phyloP scores from a whole-genome alignment of 2,329 filamentous ascomycete genomes.

The Lachnellula suecica region DNA sequence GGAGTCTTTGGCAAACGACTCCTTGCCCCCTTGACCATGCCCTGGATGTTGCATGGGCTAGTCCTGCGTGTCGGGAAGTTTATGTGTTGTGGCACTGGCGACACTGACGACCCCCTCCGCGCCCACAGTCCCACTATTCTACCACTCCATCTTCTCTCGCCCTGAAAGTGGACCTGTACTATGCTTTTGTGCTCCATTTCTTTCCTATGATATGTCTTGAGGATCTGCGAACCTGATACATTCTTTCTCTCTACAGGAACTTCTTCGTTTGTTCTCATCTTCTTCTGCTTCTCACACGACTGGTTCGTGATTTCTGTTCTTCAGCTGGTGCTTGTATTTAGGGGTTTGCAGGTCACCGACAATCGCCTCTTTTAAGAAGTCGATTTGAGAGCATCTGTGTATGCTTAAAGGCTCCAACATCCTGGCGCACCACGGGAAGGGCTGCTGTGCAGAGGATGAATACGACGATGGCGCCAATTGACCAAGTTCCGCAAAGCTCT shows the following conservation, averaged over 20 bases:
- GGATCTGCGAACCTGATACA: slow-evolving; percentile 13
- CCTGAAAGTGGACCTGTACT: not conserved
- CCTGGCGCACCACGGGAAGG: slow-evolving; percentile 23
- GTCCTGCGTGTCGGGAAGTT: slow-evolving; percentile 1
- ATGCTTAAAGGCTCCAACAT: slow-evolving; percentile 22
- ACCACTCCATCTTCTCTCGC: not conserved
- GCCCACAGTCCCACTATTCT: not conserved
- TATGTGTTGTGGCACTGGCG: not conserved
- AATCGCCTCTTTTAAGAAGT: not conserved
- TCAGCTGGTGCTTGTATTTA: slow-evolving; percentile 18
- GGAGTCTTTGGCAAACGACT: no score
- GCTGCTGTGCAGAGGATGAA: slow-evolving; percentile 29
- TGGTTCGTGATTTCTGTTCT: slow-evolving; percentile 32
- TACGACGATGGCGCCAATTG: slow-evolving; percentile 31
- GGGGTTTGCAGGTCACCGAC: slow-evolving; percentile 8
- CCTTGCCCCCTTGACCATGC: not conserved
- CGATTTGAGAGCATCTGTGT: slow-evolving; percentile 15
- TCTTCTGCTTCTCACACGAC: slow-evolving; percentile 29
- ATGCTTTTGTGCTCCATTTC: slow-evolving; percentile 1
- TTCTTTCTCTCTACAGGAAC: slow-evolving; percentile 18
- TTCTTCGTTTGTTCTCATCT: slow-evolving; percentile 14
- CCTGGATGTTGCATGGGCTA: not conserved
- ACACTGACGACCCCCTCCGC: not conserved
- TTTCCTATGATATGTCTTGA: not conserved
- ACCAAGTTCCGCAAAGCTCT: slow-evolving; percentile 17